Conservation (phyloP, 202 grass and related monocot genomes). For the Tripidium arundinaceum region DNA sequence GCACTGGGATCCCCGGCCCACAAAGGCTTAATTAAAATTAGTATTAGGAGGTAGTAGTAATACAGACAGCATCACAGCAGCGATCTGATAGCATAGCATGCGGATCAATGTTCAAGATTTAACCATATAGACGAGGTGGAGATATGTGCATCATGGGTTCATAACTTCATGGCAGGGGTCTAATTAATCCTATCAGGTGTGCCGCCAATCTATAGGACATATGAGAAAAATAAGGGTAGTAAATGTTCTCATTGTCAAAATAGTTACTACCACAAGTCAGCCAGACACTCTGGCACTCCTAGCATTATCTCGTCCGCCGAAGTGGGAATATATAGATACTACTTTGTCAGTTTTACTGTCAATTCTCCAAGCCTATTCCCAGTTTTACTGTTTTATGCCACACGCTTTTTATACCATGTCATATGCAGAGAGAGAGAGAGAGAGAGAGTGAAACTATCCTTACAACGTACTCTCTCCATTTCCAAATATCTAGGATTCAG, state of each 20-base stretch:
- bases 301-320: too few species aligned
- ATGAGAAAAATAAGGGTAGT: neutral
- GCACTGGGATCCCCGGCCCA: neutral
- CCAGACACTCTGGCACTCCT: too few species aligned
- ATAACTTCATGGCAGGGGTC: neutral
- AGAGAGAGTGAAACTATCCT: neutral
- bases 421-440: too few species aligned
- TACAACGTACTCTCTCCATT: neutral
- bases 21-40: neutral
- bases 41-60: neutral
- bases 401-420: too few species aligned
- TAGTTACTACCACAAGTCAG: neutral
- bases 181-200: neutral
- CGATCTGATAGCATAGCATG: constrained; percentile 3
- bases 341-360: too few species aligned
- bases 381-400: too few species aligned
- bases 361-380: too few species aligned
- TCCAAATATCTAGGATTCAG: neutral
- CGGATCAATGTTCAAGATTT: neutral
- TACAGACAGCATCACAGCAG: neutral
- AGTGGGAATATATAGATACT: too few species aligned
- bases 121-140: neutral
- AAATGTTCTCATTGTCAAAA: neutral
- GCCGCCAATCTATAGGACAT: neutral
- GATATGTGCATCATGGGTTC: neutral